Base-by-base conservation (phyloP, 495 filamentous ascomycete species). In the Apiosordaria backusii region DNA sequence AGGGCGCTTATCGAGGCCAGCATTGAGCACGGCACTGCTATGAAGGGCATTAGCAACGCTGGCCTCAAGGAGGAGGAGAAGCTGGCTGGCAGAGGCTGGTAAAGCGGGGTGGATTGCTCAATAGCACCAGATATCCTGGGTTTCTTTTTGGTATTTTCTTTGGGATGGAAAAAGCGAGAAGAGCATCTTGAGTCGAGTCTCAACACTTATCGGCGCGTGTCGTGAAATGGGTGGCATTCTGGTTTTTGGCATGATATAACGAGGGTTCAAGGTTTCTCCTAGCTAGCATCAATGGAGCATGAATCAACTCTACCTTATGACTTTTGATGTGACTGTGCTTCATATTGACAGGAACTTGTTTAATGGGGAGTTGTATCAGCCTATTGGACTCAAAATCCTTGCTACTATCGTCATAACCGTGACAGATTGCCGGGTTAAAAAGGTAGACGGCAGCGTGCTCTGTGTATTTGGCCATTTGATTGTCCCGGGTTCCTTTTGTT, bases 41-140 rank as follows among this genome's bases (percentile, higher is more conserved):
- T 99, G 93, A 93, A 96, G 24, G 95, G 95, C 9, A 88, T 97
- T 65, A 99, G 91, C 77, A 88, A 90, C 10, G 84, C 83, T 50
- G 84, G 83, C 62, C 87, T 99, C 88, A 75, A 80, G 61, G 87
- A 92, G 57, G 79, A 80, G 24, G 88, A 96, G 77, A 96, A 89
- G 84, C 81, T 98, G 84, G 90, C 94, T 18, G 87, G 87, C 63
- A 81, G 95, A 66, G 95, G 95, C 1, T 97, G 93, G 93, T 97
- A 86, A 79, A 52, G 24, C 16, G 24, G 57, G 53, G 13, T 57
- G 53, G 53, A 23, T 57, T 10, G 53, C 9, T 57, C 4, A 4
- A 60, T 25, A n/a, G n/a, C n/a, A n/a, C n/a, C n/a, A n/a, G 57
- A 15, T 24, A 21, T 54, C 16, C 6, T 13, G 10, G 16, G 5